Percentiles rank a stretch among this genome's conserved stretches.
Evolutionary conservation across 495 filamentous ascomycete genomes (phyloP).

Genomic region (Hypoxylon fragiforme): DNA sequence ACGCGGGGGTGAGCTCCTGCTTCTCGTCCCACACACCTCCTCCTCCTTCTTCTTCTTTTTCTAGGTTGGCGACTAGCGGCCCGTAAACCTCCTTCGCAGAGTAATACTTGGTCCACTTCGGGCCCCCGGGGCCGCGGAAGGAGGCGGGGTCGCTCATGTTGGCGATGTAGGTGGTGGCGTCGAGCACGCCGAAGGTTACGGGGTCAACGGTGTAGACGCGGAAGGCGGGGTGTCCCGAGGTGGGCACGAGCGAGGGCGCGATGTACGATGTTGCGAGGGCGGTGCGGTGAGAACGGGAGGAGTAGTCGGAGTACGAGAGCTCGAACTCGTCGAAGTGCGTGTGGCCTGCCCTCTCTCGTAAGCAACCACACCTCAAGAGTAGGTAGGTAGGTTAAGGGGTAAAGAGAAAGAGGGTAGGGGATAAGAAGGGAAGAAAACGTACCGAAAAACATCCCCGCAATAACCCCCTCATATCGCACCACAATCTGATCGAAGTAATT

Average conservation of each 20-base stretch:
- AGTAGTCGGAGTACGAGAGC: constrained; percentile 55
- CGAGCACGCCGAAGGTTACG: constrained; percentile 56
- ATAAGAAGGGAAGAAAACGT: not conserved
- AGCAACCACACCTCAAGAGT: too few relatives aligned
- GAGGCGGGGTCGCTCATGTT: constrained; percentile 52
- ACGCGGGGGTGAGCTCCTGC: constrained; percentile 55
- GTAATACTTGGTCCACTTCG: constrained; percentile 57
- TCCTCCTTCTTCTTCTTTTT: constrained; percentile 23
- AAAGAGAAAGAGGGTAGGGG: not conserved
- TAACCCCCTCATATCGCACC: constrained; percentile 54
- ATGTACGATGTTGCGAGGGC: constrained; percentile 55
- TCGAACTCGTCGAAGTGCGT: constrained; percentile 61
- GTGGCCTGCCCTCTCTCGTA: constrained; percentile 50
- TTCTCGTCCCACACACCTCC: too few relatives aligned
- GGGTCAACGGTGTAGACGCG: constrained; percentile 61
- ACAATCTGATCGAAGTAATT: constrained; percentile 60
- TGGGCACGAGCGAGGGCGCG: constrained; percentile 57
- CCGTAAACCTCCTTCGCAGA: constrained; percentile 58
- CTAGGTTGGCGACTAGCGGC: constrained; percentile 38
- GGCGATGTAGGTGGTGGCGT: constrained; percentile 56
- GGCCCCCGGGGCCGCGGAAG: constrained; percentile 39
- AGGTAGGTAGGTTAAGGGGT: too few relatives aligned
- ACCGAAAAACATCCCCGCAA: constrained; percentile 60
- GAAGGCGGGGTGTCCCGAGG: constrained; percentile 56
- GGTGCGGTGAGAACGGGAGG: constrained; percentile 31